Evolutionary conservation across 371 early-diverging fungal species (phyloP), one percentile per base, ranked within the genome.

Genomic region (Circinella umbellata): DNA sequence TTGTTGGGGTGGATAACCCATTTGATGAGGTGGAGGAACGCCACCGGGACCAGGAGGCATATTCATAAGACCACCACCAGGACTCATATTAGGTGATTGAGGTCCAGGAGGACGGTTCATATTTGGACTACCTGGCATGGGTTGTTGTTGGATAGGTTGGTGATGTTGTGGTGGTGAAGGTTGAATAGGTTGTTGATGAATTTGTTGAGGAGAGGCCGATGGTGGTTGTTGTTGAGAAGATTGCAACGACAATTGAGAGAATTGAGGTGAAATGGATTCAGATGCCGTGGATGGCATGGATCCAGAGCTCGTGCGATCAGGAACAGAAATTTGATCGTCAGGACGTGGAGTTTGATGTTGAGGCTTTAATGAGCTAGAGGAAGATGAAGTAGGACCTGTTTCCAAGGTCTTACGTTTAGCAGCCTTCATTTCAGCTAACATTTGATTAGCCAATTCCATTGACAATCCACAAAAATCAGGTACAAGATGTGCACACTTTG

Each of bases 381-480:
- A 51, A n/a, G 67, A 68, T 7, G 65, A 14, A 4, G 68, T 38
- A 20, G 68, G 68, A 0, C 61, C 72, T 4, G 71, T 67, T 18
- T 75, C 75, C 48, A 69, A 64, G n/a, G 82, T 79, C 51, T 78
- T 80, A 46, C 83, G 73, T 36, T 78, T 80, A 1, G 92, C 90
- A 6, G 86, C 87, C 76, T 92, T 91, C 71, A 95, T 92, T 71
- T 91, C 92, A 67, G 86, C 84, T 64, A 94, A 67, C 86, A 97
- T 91, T 69, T 92, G 91, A 69, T 90, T 91, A 0, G 96, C 96
- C 84, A 93, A 87, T 64, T 90, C 90, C 88, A 93, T 90, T 8
- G 91, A 89, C 73, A 99, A 84, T 48, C 99, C 98, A 75, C 99
- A 99, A 35, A 95, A 93, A 71, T 96, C 92, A 15, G 98, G 99